A percentile compares a stretch with the other conserved stretches of the same genome.
These are phyloP conservation scores for Podaxis sp. DNA, from an alignment of 768 basidiomycete genomes.

Conservation along the genomic window DNA sequence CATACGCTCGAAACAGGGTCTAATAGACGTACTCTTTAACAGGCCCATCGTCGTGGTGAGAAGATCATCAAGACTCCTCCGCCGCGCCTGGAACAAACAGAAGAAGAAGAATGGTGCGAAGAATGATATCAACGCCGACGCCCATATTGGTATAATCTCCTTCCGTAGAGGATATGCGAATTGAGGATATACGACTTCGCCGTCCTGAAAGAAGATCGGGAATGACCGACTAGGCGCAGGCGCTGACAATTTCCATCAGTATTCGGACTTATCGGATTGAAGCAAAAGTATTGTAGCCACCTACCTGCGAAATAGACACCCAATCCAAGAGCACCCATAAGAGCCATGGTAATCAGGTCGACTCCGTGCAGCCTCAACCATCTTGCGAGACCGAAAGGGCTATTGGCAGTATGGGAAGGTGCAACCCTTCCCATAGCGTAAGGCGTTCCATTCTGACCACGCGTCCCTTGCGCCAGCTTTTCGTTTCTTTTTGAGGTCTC, in stretches of 20 bases:
- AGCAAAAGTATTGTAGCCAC: constrained; percentile 9
- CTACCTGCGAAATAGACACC: constrained; percentile 53
- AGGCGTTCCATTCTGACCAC: constrained; percentile 4
- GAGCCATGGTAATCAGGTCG: constrained; percentile 55
- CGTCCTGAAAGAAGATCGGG: constrained; percentile 44
- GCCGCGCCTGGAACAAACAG: constrained; percentile 51
- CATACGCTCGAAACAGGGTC: not conserved
- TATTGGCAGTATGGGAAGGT: constrained; percentile 15
- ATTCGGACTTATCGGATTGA: not conserved
- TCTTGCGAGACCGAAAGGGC: constrained; percentile 31
- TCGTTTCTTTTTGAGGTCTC: not conserved
- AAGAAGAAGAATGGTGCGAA: constrained; percentile 56
- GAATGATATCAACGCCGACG: constrained; percentile 52
- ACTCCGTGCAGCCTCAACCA: constrained; percentile 50
- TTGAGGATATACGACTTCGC: constrained; percentile 52
- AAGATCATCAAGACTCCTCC: constrained; percentile 44
- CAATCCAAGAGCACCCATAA: constrained; percentile 54
- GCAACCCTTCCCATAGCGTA: constrained; percentile 10
- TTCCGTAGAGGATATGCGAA: constrained; percentile 50
- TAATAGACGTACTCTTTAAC: constrained; percentile 47
- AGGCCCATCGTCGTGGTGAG: constrained; percentile 54
- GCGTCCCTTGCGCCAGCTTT: not conserved
- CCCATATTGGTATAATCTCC: constrained; percentile 55
- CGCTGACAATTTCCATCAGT: constrained; percentile 22
- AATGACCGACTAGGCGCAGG: constrained; percentile 46